These are phyloP conservation scores for Hyaloperonospora brassicae DNA, from an alignment of 352 stramenopile species.

Conservation along the genomic window DNA sequence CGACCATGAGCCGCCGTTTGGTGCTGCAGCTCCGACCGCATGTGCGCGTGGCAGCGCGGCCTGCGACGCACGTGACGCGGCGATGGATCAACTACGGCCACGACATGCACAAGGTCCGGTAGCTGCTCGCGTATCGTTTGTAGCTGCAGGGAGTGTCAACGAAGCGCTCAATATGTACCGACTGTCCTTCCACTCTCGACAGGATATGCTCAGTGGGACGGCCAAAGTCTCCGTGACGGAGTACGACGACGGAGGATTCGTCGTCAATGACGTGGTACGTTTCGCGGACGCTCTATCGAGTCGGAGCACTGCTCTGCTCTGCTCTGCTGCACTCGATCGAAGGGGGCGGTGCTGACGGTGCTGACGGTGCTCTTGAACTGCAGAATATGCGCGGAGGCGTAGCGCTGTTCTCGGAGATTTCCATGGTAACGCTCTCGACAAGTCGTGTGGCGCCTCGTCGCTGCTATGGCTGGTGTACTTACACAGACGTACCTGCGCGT, in stretches of 20 bases:
- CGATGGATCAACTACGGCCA: slow-evolving; percentile 78
- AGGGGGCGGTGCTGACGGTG: neutral
- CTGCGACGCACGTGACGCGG: slow-evolving; percentile 16
- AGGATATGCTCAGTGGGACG: slow-evolving; percentile 82
- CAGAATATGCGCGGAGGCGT: slow-evolving; percentile 80
- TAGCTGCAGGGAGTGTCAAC: neutral
- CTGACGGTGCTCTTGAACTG: neutral
- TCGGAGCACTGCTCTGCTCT: too few species aligned
- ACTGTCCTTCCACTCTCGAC: neutral
- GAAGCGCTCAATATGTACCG: neutral
- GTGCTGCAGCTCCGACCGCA: slow-evolving; percentile 24
- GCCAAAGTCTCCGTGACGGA: slow-evolving; percentile 72
- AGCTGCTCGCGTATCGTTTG: neutral
- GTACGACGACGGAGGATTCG: slow-evolving; percentile 81
- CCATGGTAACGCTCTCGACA: slow-evolving; percentile 38
- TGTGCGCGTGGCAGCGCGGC: slow-evolving; percentile 12
- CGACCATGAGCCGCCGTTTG: too few species aligned
- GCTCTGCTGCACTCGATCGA: neutral
- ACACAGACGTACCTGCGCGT: too few species aligned
- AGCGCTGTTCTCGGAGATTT: slow-evolving; percentile 60
- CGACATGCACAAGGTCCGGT: slow-evolving; percentile 64
- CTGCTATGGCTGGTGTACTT: too few species aligned
- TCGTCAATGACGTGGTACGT: slow-evolving; percentile 60
- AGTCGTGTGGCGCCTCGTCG: too few species aligned
- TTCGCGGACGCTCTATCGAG: slow-evolving; percentile 12